These are phyloP conservation scores for Solanum pinnatisectum DNA, from an alignment of 257 asterid species.

Conservation along the genomic window DNA sequence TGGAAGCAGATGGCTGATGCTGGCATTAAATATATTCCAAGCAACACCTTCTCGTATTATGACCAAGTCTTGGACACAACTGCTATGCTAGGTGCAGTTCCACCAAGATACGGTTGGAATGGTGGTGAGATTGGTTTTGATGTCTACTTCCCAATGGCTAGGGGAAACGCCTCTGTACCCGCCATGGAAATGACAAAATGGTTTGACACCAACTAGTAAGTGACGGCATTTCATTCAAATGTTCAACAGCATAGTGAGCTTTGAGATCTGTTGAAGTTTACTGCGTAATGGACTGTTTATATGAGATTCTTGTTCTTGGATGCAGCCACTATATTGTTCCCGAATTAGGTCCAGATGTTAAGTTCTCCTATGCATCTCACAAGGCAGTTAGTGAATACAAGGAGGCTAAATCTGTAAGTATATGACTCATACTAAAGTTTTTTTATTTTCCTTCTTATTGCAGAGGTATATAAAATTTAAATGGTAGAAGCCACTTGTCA, in stretches of 20 bases:
- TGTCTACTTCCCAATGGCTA: conserved; percentile 50
- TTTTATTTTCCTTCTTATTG: background rate
- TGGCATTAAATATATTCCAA: conserved; percentile 46
- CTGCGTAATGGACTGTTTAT: background rate
- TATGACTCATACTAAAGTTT: background rate
- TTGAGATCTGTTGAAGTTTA: background rate
- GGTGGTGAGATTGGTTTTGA: conserved; percentile 43
- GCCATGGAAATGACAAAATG: conserved; percentile 52
- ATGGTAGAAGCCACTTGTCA: background rate
- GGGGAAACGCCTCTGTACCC: conserved; percentile 45
- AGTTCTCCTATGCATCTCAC: conserved; percentile 24
- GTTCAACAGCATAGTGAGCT: background rate
- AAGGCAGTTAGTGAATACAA: conserved; percentile 23
- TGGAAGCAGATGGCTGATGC: conserved; percentile 56
- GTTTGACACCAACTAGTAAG: conserved; percentile 48
- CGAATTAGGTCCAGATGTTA: conserved; percentile 23
- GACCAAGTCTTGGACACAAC: conserved; percentile 51
- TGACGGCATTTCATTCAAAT: background rate
- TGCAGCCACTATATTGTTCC: conserved; percentile 37
- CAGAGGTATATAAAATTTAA: background rate
- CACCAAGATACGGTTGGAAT: conserved; percentile 38
- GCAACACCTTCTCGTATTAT: conserved; percentile 47
- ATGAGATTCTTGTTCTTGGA: background rate
- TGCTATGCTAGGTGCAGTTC: conserved; percentile 47
- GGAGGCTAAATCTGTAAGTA: conserved; percentile 24